These are phyloP conservation scores for Phanerochaete carnosa DNA, from an alignment of 768 basidiomycete species.

Conservation along the genomic window DNA sequence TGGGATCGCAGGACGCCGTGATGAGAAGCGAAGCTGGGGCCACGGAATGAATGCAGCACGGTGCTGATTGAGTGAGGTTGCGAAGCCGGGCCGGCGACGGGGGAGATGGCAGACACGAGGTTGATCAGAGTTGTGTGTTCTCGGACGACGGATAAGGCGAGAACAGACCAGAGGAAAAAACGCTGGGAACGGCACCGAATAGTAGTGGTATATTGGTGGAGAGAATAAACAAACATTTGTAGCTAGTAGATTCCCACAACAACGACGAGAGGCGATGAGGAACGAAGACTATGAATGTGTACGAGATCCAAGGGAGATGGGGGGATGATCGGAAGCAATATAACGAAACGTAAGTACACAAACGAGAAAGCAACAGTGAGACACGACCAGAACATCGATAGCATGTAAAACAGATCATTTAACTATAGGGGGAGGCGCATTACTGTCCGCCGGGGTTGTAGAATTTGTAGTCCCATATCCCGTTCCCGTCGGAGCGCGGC, in stretches of 20 bases:
- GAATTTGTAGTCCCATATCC: conserved; percentile 8
- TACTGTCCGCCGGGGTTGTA: conserved; percentile 2
- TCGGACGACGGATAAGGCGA: no score
- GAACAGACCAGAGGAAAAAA: neutral
- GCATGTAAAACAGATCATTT: neutral
- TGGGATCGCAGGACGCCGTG: neutral
- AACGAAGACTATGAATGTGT: neutral
- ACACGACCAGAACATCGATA: neutral
- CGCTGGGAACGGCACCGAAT: neutral
- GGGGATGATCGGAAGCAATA: neutral
- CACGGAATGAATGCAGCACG: neutral
- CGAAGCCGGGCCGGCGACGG: neutral
- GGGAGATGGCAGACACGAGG: neutral
- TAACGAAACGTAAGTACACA: neutral
- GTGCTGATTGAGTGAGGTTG: neutral
- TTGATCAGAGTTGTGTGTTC: no score
- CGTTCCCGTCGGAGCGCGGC: neutral
- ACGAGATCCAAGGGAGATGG: neutral
- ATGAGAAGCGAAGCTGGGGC: neutral
- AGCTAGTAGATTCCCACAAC: neutral
- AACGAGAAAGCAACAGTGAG: neutral
- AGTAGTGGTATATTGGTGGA: neutral
- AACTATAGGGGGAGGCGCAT: neutral
- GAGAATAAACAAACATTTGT: neutral
- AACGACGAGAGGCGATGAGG: neutral